Percentiles rank a stretch among this genome's conserved stretches.
Evolutionary conservation across 2,329 filamentous ascomycete species (phyloP).

Genomic region (Podosphaera aphanis): DNA sequence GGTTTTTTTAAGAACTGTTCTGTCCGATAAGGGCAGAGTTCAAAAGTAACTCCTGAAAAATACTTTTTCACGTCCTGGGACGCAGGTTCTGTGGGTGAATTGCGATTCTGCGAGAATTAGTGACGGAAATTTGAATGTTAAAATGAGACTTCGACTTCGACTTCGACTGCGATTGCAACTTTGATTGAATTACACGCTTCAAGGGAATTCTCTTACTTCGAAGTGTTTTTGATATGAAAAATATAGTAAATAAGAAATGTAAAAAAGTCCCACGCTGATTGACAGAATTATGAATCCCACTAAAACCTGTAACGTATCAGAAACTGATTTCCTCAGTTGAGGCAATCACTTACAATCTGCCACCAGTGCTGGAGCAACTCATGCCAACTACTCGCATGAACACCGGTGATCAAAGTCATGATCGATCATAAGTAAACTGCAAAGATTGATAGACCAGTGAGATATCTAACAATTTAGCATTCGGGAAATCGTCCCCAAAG

Average conservation of each 20-base stretch:
- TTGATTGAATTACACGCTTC: background rate
- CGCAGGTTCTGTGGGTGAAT: conserved; percentile 2
- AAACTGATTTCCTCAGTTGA: background rate
- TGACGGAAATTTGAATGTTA: background rate
- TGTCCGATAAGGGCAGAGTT: conserved; percentile 6
- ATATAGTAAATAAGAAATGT: conserved; percentile 5
- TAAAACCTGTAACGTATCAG: conserved; percentile 9
- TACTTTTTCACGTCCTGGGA: conserved; percentile 5
- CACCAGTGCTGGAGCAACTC: conserved; percentile 10
- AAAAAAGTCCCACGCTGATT: conserved; percentile 6
- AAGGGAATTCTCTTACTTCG: background rate
- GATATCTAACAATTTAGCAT: background rate
- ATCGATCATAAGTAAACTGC: background rate
- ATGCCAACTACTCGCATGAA: conserved; percentile 9
- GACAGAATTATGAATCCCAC: conserved; percentile 11
- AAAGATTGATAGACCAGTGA: background rate
- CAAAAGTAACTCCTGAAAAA: conserved; percentile 3
- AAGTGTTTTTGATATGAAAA: conserved; percentile 1
- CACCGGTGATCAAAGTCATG: conserved; percentile 11
- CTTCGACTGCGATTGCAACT: no score
- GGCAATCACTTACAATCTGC: conserved; percentile 8
- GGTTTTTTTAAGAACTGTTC: conserved; percentile 6
- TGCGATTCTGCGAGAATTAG: conserved; percentile 4
- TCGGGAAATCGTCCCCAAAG: background rate
- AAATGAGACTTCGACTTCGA: background rate